Evolutionary conservation across 2,329 filamentous ascomycete genomes (phyloP).

Genomic region (Trichophyton simii): DNA sequence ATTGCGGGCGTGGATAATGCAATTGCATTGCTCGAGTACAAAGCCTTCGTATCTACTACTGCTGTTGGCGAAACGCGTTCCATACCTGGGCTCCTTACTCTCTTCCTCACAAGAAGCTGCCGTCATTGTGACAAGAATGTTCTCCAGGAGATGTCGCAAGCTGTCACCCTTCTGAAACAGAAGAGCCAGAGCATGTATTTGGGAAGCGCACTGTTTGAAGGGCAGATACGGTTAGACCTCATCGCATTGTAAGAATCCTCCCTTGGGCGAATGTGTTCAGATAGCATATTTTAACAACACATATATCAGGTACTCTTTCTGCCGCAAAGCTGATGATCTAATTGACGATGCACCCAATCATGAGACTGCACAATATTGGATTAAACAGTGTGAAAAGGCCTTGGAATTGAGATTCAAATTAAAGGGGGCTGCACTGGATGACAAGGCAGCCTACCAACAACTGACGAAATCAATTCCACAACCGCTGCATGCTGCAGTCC

Average conservation of each 20-base stretch:
- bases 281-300: neutral
- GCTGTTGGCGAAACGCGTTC: neutral
- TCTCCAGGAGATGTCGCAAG: neutral
- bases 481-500: neutral
- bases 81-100: neutral
- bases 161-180: neutral
- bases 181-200: neutral
- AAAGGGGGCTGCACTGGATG: neutral
- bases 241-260: neutral
- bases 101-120: neutral
- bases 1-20: neutral
- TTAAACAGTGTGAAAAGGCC: neutral
- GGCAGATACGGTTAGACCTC: neutral
- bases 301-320: neutral
- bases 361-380: neutral
- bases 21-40: neutral
- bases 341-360: neutral
- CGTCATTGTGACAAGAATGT: neutral
- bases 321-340: neutral
- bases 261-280: neutral
- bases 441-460: neutral
- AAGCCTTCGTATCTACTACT: neutral
- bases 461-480: neutral
- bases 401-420: neutral
- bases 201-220: neutral